These are phyloP conservation scores for Fagus crenata DNA, from an alignment of 306 rosid genomes.

Conservation along the genomic window DNA sequence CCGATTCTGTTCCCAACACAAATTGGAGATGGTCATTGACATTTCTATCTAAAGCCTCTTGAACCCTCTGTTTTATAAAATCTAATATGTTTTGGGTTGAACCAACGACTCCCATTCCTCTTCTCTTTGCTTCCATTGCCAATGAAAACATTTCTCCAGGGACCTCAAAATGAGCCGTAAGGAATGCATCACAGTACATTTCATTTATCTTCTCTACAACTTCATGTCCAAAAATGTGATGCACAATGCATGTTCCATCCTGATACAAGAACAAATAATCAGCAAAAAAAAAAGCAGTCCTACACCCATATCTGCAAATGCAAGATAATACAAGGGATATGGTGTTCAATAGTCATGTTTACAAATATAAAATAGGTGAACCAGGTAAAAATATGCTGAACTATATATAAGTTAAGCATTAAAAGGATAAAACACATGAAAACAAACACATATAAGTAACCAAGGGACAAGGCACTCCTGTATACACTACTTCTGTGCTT, in stretches of 20 bases:
- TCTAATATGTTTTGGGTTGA: constrained; percentile 91
- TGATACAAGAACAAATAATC: constrained; percentile 36
- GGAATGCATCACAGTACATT: constrained; percentile 91
- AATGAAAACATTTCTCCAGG: constrained; percentile 98
- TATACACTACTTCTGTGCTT: no score
- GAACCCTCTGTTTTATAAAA: constrained; percentile 81
- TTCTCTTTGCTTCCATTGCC: constrained; percentile 98
- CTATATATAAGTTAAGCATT: neutral
- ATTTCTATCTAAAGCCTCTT: constrained; percentile 80
- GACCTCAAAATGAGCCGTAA: constrained; percentile 97
- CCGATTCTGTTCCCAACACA: constrained; percentile 93
- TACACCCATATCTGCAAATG: constrained; percentile 12
- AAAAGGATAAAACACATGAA: neutral
- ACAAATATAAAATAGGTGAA: neutral
- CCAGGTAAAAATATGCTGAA: neutral
- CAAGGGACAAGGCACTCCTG: no score
- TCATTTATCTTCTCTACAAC: constrained; percentile 89
- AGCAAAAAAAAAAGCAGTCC: constrained; percentile 19
- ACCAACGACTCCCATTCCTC: constrained; percentile 97
- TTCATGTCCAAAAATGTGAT: constrained; percentile 89
- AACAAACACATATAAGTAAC: no score
- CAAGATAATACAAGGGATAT: neutral
- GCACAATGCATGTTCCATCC: constrained; percentile 97
- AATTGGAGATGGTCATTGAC: constrained; percentile 82
- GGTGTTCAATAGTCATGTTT: neutral